Base-by-base conservation (phyloP, 805 yeast species). In the Wickerhamomyces chaumierensis region DNA sequence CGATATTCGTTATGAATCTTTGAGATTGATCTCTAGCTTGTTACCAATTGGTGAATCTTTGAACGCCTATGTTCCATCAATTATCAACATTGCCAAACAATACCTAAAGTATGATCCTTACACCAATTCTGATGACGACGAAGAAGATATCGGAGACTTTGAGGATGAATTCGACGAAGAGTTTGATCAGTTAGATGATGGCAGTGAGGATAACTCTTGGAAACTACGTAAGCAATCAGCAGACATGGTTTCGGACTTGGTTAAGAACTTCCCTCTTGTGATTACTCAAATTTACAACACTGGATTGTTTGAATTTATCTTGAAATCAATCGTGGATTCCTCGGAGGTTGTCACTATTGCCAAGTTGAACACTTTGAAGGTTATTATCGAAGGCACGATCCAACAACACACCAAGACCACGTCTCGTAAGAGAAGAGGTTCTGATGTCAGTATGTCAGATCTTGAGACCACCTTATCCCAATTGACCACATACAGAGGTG, bases 151-250 rank as follows among this genome's bases (percentile, higher is more conserved):
- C 3, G 58, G 48, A 4, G 62, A 58, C 12, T 66, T 62, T 20
- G 71, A 67, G n/a, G 70, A 62, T n/a, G 78, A 71, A 11, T 63
- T 50, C 19, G 72, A 66, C 21, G 68, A 60, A 36, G 51, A 62
- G 5, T 58, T 48, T n/a, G 65, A 53, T 12, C 61, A 55, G 21
- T 51, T 56, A 36, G 56, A 60, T 11, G 69, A 62, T 36, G 66
- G 61, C 16, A 57, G 55, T 41, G 75, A 71, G 28, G 80, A 71
- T 39, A 65, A 63, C 38, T 68, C 80, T 2, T 78, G 88, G 81
- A 78, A 73, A 45, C 57, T 82, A 16, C 62, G 92, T 42, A 61
- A 72, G 33, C 69, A 68, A 38, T 58, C 83, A 0, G 63, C 73
- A 6, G 59, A 57, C 23, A 49, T 76, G 27, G 48, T 70, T 7